Conservation (phyloP, 257 asterid species). For the Buddleja alternifolia region DNA sequence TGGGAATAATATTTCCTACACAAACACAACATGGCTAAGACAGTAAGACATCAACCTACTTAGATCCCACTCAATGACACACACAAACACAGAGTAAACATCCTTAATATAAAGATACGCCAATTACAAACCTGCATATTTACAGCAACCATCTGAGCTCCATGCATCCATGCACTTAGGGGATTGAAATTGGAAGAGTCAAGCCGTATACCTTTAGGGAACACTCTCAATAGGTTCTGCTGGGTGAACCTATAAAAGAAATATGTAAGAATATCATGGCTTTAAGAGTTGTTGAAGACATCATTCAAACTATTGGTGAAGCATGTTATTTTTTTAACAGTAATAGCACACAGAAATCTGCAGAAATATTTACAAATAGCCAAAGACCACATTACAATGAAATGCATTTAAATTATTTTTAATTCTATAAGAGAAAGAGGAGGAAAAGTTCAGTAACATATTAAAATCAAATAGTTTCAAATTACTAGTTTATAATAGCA, state of each 20-base stretch:
- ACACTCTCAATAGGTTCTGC: conserved; percentile 43
- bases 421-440: not conserved
- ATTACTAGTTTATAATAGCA: too few species aligned
- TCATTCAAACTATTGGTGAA: not conserved
- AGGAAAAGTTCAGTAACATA: not conserved
- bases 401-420: too few species aligned
- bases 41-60: too few species aligned
- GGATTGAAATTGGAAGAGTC: conserved; percentile 49
- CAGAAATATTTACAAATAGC: not conserved
- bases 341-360: not conserved
- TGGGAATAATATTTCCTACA: too few species aligned
- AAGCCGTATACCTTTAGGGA: conserved; percentile 42
- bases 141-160: conserved; percentile 57
- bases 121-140: conserved; percentile 42
- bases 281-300: conserved; percentile 2
- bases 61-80: too few species aligned
- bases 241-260: conserved; percentile 40
- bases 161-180: conserved; percentile 43
- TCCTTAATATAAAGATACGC: not conserved
- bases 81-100: not conserved
- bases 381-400: not conserved
- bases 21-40: too few species aligned
- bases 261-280: not conserved
- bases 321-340: not conserved
- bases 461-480: not conserved